These are phyloP conservation scores for Globisporangium heterothallicum DNA, from an alignment of 352 stramenopile species.

Conservation along the genomic window DNA sequence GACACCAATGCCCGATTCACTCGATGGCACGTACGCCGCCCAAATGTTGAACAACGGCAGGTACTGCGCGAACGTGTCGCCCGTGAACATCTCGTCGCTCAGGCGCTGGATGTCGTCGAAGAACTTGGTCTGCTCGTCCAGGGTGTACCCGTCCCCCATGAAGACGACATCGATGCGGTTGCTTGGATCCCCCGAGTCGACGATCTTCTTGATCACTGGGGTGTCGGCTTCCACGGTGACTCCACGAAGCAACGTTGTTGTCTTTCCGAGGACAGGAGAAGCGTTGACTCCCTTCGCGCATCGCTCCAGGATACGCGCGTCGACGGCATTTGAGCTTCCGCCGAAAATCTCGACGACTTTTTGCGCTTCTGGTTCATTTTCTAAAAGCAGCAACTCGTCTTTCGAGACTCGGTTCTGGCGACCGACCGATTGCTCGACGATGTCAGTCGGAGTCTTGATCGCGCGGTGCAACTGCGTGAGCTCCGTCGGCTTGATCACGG, in stretches of 20 bases:
- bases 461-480: slow-evolving; percentile 15
- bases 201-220: slow-evolving; percentile 19
- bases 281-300: neutral
- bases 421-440: slow-evolving; percentile 9
- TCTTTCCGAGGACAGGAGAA: neutral
- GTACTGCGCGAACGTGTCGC: slow-evolving; percentile 24
- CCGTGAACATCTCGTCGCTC: slow-evolving; percentile 33
- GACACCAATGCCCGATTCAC: slow-evolving; percentile 19
- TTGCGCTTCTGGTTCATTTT: slow-evolving; percentile 8
- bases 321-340: slow-evolving; percentile 7
- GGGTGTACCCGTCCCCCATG: slow-evolving; percentile 39
- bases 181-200: slow-evolving; percentile 25
- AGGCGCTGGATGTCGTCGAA: slow-evolving; percentile 31
- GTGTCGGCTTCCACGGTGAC: neutral
- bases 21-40: slow-evolving; percentile 18
- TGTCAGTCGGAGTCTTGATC: slow-evolving; percentile 6
- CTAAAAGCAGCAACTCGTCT: slow-evolving; percentile 7
- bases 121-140: slow-evolving; percentile 19
- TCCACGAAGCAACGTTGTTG: neutral
- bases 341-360: slow-evolving; percentile 14
- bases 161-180: slow-evolving; percentile 45
- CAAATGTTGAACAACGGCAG: slow-evolving; percentile 28
- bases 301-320: slow-evolving; percentile 4
- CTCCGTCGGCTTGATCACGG: slow-evolving; percentile 10
- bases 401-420: slow-evolving; percentile 15